Conservation (phyloP, 495 filamentous ascomycete species). For the Aspergillus avenaceus region DNA sequence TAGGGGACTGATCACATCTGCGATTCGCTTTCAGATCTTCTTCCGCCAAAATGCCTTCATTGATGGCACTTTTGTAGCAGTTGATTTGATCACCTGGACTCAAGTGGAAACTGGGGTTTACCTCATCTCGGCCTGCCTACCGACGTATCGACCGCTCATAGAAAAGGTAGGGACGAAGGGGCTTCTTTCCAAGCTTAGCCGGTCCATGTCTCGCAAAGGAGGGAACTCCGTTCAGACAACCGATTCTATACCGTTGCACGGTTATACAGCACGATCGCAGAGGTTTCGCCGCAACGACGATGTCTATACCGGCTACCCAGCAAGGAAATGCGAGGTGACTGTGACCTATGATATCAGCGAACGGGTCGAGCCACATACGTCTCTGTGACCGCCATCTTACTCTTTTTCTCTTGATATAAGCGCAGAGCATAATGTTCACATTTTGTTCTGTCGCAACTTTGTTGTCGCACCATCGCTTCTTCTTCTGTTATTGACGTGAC, state of each 20-base stretch:
- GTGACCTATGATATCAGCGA: neutral
- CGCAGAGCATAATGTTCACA: no score
- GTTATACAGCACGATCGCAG: neutral
- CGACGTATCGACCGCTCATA: neutral
- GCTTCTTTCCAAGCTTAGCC: neutral
- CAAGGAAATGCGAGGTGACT: neutral
- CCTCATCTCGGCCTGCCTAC: neutral
- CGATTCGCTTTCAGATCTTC: neutral
- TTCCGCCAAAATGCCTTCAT: neutral
- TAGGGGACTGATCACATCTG: neutral
- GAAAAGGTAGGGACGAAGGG: neutral
- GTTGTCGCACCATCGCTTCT: no score
- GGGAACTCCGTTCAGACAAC: neutral
- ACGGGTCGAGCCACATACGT: neutral
- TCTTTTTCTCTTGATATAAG: no score
- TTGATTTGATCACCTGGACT: neutral
- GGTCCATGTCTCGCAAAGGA: neutral
- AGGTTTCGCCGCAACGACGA: neutral
- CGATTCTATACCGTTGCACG: neutral
- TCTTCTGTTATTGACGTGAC: no score
- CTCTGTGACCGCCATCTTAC: neutral
- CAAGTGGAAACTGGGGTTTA: neutral
- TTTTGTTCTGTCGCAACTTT: no score
- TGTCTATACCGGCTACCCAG: neutral
- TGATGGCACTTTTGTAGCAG: neutral